phyloP scores from a whole-genome alignment of 805 yeast species.

The Helenozyma rhizophorensis region DNA sequence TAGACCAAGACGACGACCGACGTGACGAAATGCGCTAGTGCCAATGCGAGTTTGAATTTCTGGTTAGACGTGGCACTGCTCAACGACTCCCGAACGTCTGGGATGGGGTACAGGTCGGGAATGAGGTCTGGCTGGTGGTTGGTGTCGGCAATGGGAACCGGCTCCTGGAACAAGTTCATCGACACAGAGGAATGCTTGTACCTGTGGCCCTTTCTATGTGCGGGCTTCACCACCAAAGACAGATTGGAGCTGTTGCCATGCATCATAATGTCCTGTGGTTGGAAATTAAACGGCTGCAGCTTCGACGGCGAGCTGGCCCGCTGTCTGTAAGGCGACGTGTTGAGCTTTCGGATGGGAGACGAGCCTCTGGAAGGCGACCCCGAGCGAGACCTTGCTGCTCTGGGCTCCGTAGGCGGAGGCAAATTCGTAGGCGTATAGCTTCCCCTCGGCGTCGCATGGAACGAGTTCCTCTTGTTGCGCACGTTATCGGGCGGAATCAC shows the following conservation, averaged over 20 bases:
- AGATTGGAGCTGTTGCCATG: constrained; percentile 4
- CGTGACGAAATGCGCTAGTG: constrained; percentile 49
- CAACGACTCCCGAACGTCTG: constrained; percentile 59
- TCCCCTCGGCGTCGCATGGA: constrained; percentile 12
- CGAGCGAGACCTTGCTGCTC: constrained; percentile 23
- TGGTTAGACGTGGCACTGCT: constrained; percentile 58
- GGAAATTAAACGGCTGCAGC: constrained; percentile 61
- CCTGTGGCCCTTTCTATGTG: constrained; percentile 88
- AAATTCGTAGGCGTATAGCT: constrained; percentile 16
- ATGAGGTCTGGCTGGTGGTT: constrained; percentile 57
- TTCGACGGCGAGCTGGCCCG: constrained; percentile 14
- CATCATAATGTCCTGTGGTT: constrained; percentile 44
- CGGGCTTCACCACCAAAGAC: constrained; percentile 39
- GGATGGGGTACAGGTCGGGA: constrained; percentile 68
- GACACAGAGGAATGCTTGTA: constrained; percentile 96
- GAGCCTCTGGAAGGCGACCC: constrained; percentile 26
- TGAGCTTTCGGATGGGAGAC: constrained; percentile 21
- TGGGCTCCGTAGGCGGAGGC: constrained; percentile 19
- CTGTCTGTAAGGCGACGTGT: constrained; percentile 10
- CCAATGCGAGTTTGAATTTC: constrained; percentile 54
- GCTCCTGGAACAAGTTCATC: constrained; percentile 93
- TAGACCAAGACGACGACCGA: constrained; percentile 54
- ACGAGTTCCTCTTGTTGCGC: constrained; percentile 19
- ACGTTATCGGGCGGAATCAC: constrained; percentile 15
- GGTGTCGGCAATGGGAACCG: constrained; percentile 44